These are phyloP conservation scores for Yamadazyma pseudoaaseri DNA, from an alignment of 1,139 yeast genomes.

Conservation along the genomic window DNA sequence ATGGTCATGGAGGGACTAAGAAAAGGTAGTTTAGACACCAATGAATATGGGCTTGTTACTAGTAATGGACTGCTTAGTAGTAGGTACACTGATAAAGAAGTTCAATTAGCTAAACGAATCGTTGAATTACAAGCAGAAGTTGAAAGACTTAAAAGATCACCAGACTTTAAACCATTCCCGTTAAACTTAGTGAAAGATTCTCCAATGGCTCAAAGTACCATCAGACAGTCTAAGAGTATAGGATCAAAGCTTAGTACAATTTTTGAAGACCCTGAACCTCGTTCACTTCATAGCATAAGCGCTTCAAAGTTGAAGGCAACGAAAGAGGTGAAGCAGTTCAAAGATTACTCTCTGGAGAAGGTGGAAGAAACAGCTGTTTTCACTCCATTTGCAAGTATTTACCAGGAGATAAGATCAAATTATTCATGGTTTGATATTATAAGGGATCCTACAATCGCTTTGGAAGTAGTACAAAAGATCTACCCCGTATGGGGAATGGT, in stretches of 20 bases:
- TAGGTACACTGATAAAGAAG: too few species aligned
- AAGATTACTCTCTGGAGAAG: too few species aligned
- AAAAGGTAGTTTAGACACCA: conserved; percentile 1
- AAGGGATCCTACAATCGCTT: background rate
- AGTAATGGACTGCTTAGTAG: too few species aligned
- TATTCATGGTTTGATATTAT: too few species aligned
- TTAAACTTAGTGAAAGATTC: conserved; percentile 4
- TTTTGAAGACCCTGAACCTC: background rate
- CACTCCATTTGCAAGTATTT: too few species aligned
- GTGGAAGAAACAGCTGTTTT: too few species aligned
- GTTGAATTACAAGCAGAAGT: background rate
- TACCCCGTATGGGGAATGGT: too few species aligned
- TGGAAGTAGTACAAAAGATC: too few species aligned
- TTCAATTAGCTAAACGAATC: background rate
- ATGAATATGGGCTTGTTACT: conserved; percentile 12
- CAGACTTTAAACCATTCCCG: conserved; percentile 8
- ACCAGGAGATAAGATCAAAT: too few species aligned
- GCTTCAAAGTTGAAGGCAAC: too few species aligned
- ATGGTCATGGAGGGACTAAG: conserved; percentile 4
- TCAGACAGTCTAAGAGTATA: background rate
- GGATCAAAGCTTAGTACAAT: background rate
- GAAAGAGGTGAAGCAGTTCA: too few species aligned
- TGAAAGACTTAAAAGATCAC: background rate
- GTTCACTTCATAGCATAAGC: too few species aligned
- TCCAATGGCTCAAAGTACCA: conserved; percentile 5